A percentile compares a stretch with the other conserved stretches of the same genome.
phyloP scores from a whole-genome alignment of 495 filamentous ascomycete genomes.

The Hyaloscypha hepaticicola region DNA sequence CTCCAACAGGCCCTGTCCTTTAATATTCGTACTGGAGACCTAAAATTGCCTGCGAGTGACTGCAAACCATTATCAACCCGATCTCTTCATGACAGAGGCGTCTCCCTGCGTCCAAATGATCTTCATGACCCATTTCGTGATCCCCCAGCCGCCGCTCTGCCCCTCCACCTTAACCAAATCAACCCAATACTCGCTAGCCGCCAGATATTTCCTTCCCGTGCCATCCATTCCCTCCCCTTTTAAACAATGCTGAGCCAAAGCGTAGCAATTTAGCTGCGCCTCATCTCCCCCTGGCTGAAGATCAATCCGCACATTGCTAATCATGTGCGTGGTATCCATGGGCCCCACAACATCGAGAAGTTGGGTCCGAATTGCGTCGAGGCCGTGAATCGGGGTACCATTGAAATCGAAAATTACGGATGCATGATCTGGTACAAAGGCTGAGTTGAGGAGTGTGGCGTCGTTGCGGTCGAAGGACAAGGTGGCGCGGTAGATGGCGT shows the following conservation, averaged over 20 bases:
- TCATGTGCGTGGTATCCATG: conserved; percentile 22
- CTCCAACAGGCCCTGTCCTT: no score
- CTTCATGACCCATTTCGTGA: conserved; percentile 13
- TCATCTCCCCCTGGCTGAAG: conserved; percentile 7
- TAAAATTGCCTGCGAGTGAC: no score
- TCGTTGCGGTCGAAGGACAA: conserved; percentile 19
- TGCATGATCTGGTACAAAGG: neutral
- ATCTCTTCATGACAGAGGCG: conserved; percentile 6
- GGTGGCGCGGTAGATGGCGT: conserved; percentile 11
- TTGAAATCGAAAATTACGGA: neutral
- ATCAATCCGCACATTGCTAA: conserved; percentile 16
- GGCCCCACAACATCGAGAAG: conserved; percentile 13
- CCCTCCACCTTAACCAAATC: conserved; percentile 8
- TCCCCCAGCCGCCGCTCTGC: conserved; percentile 16
- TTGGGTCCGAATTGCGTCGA: neutral
- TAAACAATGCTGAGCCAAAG: conserved; percentile 11
- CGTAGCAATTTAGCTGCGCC: conserved; percentile 10
- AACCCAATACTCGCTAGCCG: conserved; percentile 6
- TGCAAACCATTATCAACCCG: conserved; percentile 17
- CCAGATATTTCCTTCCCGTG: conserved; percentile 6
- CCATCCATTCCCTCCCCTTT: conserved; percentile 7
- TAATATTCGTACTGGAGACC: no score
- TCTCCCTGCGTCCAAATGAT: conserved; percentile 18
- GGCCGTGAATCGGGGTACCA: neutral
- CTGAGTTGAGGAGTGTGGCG: conserved; percentile 10